Percentiles rank a stretch among this genome's conserved stretches.
phyloP scores from a whole-genome alignment of 2,329 filamentous ascomycete genomes.

The Cytospora paraplurivora region DNA sequence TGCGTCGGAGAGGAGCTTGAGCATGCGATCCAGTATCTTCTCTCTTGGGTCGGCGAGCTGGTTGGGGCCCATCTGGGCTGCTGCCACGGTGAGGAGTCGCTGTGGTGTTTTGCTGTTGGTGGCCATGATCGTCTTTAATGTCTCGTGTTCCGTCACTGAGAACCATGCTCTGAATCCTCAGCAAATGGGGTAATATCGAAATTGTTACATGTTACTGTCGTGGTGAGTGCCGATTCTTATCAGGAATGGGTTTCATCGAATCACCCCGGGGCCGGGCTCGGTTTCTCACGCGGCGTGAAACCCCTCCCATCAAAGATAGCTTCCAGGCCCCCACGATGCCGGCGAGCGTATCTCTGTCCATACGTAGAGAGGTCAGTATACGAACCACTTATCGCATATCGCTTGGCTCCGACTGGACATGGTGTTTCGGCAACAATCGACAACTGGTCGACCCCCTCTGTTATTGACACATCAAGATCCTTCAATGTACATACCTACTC shows the following conservation, averaged over 20 bases:
- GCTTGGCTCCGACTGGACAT: background rate
- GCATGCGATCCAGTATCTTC: constrained; percentile 50
- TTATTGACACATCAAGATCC: no score
- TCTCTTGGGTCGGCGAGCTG: constrained; percentile 43
- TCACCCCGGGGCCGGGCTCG: constrained; percentile 1
- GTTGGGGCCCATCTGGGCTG: constrained; percentile 55
- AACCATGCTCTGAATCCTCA: background rate
- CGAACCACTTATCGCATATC: background rate
- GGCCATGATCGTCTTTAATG: constrained; percentile 6
- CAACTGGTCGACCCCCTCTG: background rate
- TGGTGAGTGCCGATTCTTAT: constrained; percentile 17
- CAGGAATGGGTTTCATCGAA: background rate
- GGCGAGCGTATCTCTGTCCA: constrained; percentile 9
- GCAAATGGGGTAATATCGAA: no score
- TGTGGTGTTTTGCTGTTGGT: constrained; percentile 3
- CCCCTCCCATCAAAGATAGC: constrained; percentile 1
- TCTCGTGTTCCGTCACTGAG: background rate
- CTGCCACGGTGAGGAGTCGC: constrained; percentile 44
- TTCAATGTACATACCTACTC: background rate
- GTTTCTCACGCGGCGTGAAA: constrained; percentile 3
- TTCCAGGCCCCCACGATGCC: constrained; percentile 17
- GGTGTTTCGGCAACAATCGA: background rate
- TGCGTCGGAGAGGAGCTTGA: constrained; percentile 50
- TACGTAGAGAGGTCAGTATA: background rate
- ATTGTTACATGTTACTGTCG: background rate